Base-by-base conservation (phyloP, 2,329 filamentous ascomycete genomes). In the Triangularia setosa region DNA sequence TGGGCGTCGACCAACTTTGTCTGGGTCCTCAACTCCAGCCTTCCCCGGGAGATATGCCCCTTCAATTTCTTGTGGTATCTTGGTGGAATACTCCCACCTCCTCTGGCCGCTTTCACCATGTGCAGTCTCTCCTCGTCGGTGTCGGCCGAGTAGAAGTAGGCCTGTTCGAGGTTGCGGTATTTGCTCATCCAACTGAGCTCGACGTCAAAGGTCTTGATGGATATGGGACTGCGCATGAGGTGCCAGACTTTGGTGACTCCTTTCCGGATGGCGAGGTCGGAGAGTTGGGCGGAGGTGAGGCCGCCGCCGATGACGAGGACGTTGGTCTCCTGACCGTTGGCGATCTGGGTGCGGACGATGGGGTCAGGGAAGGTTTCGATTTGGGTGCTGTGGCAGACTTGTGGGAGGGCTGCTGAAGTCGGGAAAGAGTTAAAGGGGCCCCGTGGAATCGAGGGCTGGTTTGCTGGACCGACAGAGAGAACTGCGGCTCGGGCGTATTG, bases 131-230 rank as follows among this genome's bases (percentile, higher is more conserved):
- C 84, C 25, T 87, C 83, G 65, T 92, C 88, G 5, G 84, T 85
- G 69, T 93, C 90, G 3, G 90, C 89, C 6, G 85, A 86, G 89
- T 90, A 93, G 75, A 93, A 95, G 0, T 83, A 82, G 0, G 90
- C 88, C 73, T 93, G 90, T 69, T 91, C 87, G 61, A 87, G 84
- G 73, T 94, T 94, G 63, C 88, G 87, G 75, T 90, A 94, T 73
- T 94, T 94, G 9, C 89, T 90, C 75, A 94, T 90, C 91, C 91
- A 95, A 57, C 85, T 83, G 1, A 94, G 80, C 63, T 88, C 85
- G 24, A 94, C 83, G 70, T 94, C 91, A 68, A 94, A 94, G 65
- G 89, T 87, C 75, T 94, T 94, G 58, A 92, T 82, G 69, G 79
- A 78, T 16, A 83, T 70, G 0, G 79, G 76, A 0, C 83, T 80